These are phyloP conservation scores for Aspergillus puulaauensis DNA, from an alignment of 2,329 filamentous ascomycete species.

Conservation along the genomic window DNA sequence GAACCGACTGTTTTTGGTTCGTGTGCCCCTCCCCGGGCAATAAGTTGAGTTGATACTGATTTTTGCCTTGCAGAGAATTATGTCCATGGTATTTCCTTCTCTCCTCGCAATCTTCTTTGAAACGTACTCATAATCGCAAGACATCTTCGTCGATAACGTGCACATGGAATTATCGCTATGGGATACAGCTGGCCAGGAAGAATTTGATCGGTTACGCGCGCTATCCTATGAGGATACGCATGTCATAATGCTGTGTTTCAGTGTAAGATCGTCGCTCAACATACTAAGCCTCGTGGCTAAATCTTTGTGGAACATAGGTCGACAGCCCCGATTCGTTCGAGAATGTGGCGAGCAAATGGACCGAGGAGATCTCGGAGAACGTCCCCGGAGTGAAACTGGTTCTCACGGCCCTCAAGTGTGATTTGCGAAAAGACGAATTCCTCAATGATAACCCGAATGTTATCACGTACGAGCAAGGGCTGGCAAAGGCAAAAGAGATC, in stretches of 20 bases:
- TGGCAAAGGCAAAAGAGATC: conserved; percentile 88
- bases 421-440: conserved; percentile 78
- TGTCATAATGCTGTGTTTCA: conserved; percentile 98
- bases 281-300: neutral
- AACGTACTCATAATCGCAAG: conserved; percentile 47
- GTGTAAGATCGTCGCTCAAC: conserved; percentile 48
- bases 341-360: conserved; percentile 99
- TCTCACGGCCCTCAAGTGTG: conserved; percentile 93
- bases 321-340: conserved; percentile 95
- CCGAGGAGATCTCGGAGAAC: conserved; percentile 96
- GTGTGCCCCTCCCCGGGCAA: conserved; percentile 20
- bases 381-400: conserved; percentile 94
- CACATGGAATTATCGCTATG: conserved; percentile 97
- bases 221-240: conserved; percentile 98
- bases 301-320: conserved; percentile 49
- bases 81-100: conserved; percentile 72
- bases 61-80: conserved; percentile 72
- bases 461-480: conserved; percentile 87
- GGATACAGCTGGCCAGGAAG: conserved; percentile 98
- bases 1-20: conserved; percentile 88
- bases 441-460: conserved; percentile 63
- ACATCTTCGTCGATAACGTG: conserved; percentile 96
- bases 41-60: conserved; percentile 20
- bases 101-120: neutral
- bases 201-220: conserved; percentile 94